Base-by-base conservation (phyloP, 441 rosid genomes). In the Aquilaria agallochum region DNA sequence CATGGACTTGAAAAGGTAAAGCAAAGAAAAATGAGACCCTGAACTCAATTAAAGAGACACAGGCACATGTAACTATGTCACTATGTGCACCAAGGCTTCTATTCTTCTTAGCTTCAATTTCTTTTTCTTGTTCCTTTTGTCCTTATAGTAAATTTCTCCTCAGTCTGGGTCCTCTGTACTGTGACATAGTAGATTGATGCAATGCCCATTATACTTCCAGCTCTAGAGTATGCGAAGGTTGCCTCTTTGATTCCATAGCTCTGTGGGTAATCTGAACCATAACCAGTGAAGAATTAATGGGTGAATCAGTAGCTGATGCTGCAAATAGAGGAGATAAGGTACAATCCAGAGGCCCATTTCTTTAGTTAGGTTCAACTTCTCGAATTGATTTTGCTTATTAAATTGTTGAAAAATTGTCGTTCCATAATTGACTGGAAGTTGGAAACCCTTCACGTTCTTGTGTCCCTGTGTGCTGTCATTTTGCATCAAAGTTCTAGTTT, bases 241-340 rank as follows among this genome's bases (percentile, higher is more conserved):
- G 63, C 54, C 57, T 54, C 44, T 57, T 40, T 65, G 68, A 59
- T 32, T 56, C 59, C 72, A 53, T 67, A 44, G 71, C 60, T 61
- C 59, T 68, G 61, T 65, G 59, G 70, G 71, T 45, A 70, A 65
- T 73, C 63, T 61, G 75, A 53, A 42, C 67, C 63, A 33, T 68
- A 45, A 15, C 60, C 68, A 46, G 13, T 58, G 59, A 61, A 67
- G 70, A 68, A 64, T 60, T 54, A 55, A 82, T 81, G 88, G 89
- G 86, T 5, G 87, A 86, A 80, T 71, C 83, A 72, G 62, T 73
- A 60, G 72, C 73, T 70, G 79, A 79, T 59, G 79, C 82, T 70
- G 68, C 80, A 61, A 69, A 45, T 71, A 44, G 60, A 64, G 78
- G 72, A 62, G 85, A 76, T 72, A 83, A 88, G 96, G 96, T 88